Evolutionary conservation across 257 asterid genomes (phyloP).

Genomic region (Fraxinus cuspidata): DNA sequence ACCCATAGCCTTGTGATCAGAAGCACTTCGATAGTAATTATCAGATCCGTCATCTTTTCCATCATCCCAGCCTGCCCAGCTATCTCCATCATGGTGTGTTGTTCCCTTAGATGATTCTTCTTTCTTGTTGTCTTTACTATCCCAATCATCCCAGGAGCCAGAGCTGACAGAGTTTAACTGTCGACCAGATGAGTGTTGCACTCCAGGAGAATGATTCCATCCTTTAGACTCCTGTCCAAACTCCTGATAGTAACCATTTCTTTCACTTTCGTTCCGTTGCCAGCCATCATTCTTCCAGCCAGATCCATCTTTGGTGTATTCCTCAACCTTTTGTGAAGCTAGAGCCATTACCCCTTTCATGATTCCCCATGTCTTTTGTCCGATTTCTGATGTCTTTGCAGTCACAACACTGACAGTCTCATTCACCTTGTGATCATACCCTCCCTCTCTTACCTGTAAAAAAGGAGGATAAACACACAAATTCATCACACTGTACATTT

Average conservation of each 20-base stretch:
- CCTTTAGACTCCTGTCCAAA: slow-evolving; percentile 53
- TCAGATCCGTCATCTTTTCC: slow-evolving; percentile 62
- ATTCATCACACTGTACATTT: neutral
- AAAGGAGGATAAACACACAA: slow-evolving; percentile 7
- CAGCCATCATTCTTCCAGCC: slow-evolving; percentile 63
- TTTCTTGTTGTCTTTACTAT: slow-evolving; percentile 48
- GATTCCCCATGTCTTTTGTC: slow-evolving; percentile 90
- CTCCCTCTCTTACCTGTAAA: slow-evolving; percentile 83
- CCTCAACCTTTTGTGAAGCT: slow-evolving; percentile 96
- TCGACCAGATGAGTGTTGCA: slow-evolving; percentile 48
- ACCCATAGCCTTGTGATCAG: neutral
- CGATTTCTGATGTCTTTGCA: slow-evolving; percentile 82
- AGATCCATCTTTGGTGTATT: slow-evolving; percentile 68
- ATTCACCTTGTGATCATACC: slow-evolving; percentile 78
- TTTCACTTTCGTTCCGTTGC: slow-evolving; percentile 57
- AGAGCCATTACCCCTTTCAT: slow-evolving; percentile 90
- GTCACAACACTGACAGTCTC: slow-evolving; percentile 87
- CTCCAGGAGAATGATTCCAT: slow-evolving; percentile 55
- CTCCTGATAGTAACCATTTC: slow-evolving; percentile 62
- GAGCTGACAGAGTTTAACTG: slow-evolving; percentile 45
- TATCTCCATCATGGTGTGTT: slow-evolving; percentile 49
- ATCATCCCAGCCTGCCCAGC: slow-evolving; percentile 98
- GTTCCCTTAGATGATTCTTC: slow-evolving; percentile 48
- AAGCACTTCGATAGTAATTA: slow-evolving; percentile 7
- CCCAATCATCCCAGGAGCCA: slow-evolving; percentile 91